These are phyloP conservation scores for Aspergillus pseudonomiae DNA, from an alignment of 2,329 filamentous ascomycete species.

Conservation along the genomic window DNA sequence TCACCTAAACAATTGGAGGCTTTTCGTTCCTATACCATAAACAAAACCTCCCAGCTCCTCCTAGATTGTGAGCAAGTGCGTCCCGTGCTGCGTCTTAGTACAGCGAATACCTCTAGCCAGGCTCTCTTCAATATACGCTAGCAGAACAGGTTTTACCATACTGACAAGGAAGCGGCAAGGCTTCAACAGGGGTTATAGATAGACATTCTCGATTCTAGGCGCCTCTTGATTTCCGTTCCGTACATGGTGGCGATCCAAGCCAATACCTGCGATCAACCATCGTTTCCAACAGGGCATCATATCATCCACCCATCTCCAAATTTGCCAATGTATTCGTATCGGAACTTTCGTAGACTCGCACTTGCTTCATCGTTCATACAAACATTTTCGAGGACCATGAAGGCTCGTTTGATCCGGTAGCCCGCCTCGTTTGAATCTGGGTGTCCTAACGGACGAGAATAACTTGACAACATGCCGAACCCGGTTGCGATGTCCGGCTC, in stretches of 20 bases:
- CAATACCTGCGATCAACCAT: background rate
- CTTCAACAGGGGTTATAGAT: background rate
- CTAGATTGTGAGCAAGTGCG: background rate
- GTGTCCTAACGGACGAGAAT: constrained; percentile 20
- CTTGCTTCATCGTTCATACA: constrained; percentile 40
- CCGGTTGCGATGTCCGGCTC: constrained; percentile 31
- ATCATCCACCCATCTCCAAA: constrained; percentile 26
- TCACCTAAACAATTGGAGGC: background rate
- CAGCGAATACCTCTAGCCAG: background rate
- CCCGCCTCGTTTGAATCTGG: constrained; percentile 17
- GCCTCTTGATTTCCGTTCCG: too few species aligned
- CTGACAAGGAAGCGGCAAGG: background rate
- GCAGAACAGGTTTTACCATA: background rate
- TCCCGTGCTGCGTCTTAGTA: background rate
- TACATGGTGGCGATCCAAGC: background rate
- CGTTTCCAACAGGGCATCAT: constrained; percentile 1
- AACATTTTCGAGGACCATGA: constrained; percentile 36
- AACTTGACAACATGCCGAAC: constrained; percentile 28
- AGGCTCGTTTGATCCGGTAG: constrained; percentile 35
- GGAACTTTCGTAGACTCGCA: constrained; percentile 36
- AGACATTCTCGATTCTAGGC: background rate
- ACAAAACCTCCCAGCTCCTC: background rate
- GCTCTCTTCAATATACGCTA: background rate
- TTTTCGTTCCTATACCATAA: background rate
- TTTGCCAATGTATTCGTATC: constrained; percentile 26